Conservation (phyloP, 148 eudicot species). For the Dianthus caryophyllus region DNA sequence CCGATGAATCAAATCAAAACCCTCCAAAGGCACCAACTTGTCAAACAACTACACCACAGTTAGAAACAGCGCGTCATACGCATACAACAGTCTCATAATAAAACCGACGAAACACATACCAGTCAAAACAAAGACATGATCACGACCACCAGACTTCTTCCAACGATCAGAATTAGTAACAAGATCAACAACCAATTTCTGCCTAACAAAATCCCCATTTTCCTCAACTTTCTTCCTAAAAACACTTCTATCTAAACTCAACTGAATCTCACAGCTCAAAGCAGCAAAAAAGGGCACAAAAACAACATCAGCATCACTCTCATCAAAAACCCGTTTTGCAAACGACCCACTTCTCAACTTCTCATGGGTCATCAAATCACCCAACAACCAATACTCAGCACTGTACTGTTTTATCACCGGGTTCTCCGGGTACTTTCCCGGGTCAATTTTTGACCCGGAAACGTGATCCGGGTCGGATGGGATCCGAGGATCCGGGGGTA, state of each 20-base stretch:
- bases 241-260: constrained; percentile 49
- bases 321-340: constrained; percentile 63
- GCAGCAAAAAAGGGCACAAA: constrained; percentile 95
- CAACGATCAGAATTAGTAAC: constrained; percentile 61
- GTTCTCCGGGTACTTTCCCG: constrained; percentile 69
- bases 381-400: constrained; percentile 93
- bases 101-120: no score
- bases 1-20: background rate
- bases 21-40: no score
- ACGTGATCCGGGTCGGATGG: constrained; percentile 70
- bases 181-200: constrained; percentile 64
- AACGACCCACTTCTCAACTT: constrained; percentile 45
- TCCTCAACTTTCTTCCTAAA: constrained; percentile 67
- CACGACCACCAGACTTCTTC: constrained; percentile 85
- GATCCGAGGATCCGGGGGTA: constrained; percentile 60
- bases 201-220: constrained; percentile 82
- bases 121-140: constrained; percentile 88
- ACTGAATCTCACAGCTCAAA: constrained; percentile 85
- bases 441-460: constrained; percentile 37
- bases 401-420: constrained; percentile 91
- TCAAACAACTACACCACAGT: no score
- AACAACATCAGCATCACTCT: constrained; percentile 60
- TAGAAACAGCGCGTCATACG: no score
- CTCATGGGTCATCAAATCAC: constrained; percentile 66
- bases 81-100: background rate